These are phyloP conservation scores for Nothophaeocryptopus gaeumannii DNA, from an alignment of 2,329 filamentous ascomycete genomes.

Conservation along the genomic window DNA sequence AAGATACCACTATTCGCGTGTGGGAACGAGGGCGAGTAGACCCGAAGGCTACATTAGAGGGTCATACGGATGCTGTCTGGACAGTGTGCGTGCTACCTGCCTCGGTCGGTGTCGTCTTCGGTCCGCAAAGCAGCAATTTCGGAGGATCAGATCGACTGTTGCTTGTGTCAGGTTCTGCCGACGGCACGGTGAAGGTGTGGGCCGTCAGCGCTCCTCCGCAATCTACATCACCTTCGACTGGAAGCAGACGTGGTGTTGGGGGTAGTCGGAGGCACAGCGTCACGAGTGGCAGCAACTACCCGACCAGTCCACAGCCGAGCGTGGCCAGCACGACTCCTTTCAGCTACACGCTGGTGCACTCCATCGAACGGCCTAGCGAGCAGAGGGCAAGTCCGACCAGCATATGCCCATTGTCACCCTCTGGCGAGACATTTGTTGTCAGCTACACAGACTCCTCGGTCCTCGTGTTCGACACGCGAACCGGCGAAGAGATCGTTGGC, in stretches of 20 bases:
- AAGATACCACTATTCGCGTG: conserved; percentile 87
- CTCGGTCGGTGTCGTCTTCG: conserved; percentile 76
- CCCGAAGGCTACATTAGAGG: conserved; percentile 89
- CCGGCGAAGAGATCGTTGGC: conserved; percentile 82
- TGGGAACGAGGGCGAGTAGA: conserved; percentile 95
- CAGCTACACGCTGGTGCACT: conserved; percentile 81
- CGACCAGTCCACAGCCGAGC: conserved; percentile 84
- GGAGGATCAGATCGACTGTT: conserved; percentile 82
- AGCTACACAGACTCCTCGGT: conserved; percentile 88
- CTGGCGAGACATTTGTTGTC: conserved; percentile 86
- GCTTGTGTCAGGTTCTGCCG: conserved; percentile 85
- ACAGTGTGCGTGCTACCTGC: conserved; percentile 87
- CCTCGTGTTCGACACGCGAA: conserved; percentile 86
- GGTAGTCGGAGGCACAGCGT: conserved; percentile 87
- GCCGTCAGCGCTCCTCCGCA: conserved; percentile 89
- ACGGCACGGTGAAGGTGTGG: conserved; percentile 91
- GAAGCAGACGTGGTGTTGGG: conserved; percentile 63
- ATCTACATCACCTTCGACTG: conserved; percentile 73
- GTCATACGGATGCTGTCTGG: conserved; percentile 92
- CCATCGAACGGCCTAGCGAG: conserved; percentile 64
- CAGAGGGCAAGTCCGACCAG: conserved; percentile 72
- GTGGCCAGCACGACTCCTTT: conserved; percentile 83
- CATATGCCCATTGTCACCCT: conserved; percentile 81
- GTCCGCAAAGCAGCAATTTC: conserved; percentile 61
- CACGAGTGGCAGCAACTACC: conserved; percentile 89